Conservation (phyloP, 306 rosid genomes). For the Aeschynomene evenia region DNA sequence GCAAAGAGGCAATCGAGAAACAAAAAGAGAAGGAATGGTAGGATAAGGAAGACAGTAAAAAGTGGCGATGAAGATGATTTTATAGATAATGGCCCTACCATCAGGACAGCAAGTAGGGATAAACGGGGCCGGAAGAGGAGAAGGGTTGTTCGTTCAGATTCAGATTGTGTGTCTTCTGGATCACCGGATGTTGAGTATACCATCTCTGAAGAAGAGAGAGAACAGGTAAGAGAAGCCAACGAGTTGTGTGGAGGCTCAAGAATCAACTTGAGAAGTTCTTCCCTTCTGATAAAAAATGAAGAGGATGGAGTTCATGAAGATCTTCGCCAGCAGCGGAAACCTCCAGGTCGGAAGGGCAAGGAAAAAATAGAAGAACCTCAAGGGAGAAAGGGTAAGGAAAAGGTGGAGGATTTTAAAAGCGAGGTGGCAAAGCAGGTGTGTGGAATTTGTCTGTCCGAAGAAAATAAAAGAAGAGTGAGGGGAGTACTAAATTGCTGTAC, state of each 20-base stretch:
- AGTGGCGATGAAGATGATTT: conserved; percentile 47
- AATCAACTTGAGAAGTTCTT: conserved; percentile 54
- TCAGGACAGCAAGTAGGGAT: conserved; percentile 37
- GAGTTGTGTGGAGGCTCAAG: conserved; percentile 50
- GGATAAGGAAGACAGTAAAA: conserved; percentile 39
- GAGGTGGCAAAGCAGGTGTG: conserved; percentile 80
- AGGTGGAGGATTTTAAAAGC: conserved; percentile 62
- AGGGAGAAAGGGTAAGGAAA: conserved; percentile 71
- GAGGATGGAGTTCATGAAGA: conserved; percentile 33
- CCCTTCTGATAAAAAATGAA: conserved; percentile 38
- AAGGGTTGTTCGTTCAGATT: conserved; percentile 44
- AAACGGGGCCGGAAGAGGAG: conserved; percentile 43
- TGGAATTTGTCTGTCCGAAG: conserved; percentile 94
- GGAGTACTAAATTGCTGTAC: conserved; percentile 89
- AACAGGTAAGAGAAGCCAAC: conserved; percentile 88
- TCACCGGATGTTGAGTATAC: conserved; percentile 53
- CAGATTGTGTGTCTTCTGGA: conserved; percentile 58
- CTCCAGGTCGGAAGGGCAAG: conserved; percentile 74
- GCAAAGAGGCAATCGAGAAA: conserved; percentile 62
- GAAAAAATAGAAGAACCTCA: conserved; percentile 76
- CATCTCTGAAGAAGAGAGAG: conserved; percentile 98
- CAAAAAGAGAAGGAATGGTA: conserved; percentile 50
- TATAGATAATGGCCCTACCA: conserved; percentile 35
- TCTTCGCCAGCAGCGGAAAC: conserved; percentile 49
- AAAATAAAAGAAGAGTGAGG: conserved; percentile 85